These are phyloP conservation scores for Kandelia obovata DNA, from an alignment of 345 rosid species.

Conservation along the genomic window DNA sequence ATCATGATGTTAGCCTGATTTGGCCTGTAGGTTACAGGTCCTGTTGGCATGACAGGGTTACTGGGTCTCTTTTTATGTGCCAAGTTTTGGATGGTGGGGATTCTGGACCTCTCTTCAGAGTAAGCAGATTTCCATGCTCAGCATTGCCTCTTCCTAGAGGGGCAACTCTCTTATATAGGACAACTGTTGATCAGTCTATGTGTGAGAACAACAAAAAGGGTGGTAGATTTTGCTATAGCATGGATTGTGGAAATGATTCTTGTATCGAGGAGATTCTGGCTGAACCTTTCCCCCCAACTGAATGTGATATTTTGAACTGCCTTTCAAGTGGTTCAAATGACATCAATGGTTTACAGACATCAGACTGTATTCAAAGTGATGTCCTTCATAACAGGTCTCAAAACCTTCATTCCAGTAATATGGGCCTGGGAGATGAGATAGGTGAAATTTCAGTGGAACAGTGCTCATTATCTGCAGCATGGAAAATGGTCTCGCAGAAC, in stretches of 20 bases:
- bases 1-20: constrained; percentile 59
- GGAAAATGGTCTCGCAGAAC: constrained; percentile 65
- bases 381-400: constrained; percentile 26
- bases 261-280: constrained; percentile 59
- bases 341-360: constrained; percentile 22
- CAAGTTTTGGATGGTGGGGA: constrained; percentile 84
- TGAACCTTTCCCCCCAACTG: constrained; percentile 60
- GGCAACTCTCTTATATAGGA: constrained; percentile 51
- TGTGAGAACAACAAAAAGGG: constrained; percentile 32
- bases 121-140: constrained; percentile 79
- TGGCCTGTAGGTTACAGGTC: constrained; percentile 86
- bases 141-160: constrained; percentile 51
- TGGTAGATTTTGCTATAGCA: constrained; percentile 20
- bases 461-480: constrained; percentile 62
- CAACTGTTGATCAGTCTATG: constrained; percentile 30
- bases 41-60: constrained; percentile 96
- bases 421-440: constrained; percentile 45
- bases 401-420: constrained; percentile 19
- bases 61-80: constrained; percentile 81
- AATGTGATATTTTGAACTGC: constrained; percentile 58
- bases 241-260: constrained; percentile 44
- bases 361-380: constrained; percentile 27
- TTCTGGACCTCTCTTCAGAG: constrained; percentile 82
- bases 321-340: constrained; percentile 33
- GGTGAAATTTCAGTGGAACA: constrained; percentile 80